These are phyloP conservation scores for Papiliotrema terrestris DNA, from an alignment of 1,284 basidiomycete species.

Conservation along the genomic window DNA sequence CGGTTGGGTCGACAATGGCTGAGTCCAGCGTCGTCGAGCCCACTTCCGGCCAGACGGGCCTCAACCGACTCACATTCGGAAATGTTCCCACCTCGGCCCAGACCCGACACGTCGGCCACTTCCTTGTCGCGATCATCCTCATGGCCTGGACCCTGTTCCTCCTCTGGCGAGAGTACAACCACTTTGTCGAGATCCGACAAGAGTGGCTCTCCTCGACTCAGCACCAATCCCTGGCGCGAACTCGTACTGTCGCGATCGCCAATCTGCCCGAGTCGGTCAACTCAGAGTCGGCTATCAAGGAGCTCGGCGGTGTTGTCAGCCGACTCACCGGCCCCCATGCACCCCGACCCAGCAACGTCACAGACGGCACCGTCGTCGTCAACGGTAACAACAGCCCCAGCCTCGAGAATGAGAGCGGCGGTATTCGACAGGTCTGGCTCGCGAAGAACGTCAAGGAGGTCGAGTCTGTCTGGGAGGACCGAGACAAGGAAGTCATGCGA, in stretches of 20 bases:
- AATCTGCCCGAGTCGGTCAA: conserved; percentile 80
- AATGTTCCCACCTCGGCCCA: conserved; percentile 61
- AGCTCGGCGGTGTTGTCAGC: conserved; percentile 53
- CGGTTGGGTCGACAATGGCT: background rate
- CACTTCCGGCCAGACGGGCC: conserved; percentile 55
- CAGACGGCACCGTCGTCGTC: conserved; percentile 51
- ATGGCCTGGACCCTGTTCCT: conserved; percentile 82
- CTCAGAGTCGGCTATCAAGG: conserved; percentile 50
- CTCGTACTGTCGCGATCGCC: conserved; percentile 82
- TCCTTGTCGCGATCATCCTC: conserved; percentile 68
- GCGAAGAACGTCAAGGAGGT: conserved; percentile 78
- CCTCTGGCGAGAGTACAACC: conserved; percentile 72
- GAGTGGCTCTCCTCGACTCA: conserved; percentile 70
- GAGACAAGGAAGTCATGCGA: conserved; percentile 67
- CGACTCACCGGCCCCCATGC: conserved; percentile 16
- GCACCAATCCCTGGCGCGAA: conserved; percentile 73
- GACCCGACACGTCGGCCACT: conserved; percentile 67
- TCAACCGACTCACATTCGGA: conserved; percentile 77
- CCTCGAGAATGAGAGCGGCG: conserved; percentile 64
- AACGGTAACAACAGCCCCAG: conserved; percentile 19
- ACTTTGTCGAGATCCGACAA: conserved; percentile 79
- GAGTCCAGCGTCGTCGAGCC: conserved; percentile 41
- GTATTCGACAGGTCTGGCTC: conserved; percentile 81
- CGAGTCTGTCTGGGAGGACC: conserved; percentile 75
- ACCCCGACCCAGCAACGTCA: conserved; percentile 20